phyloP scores from a whole-genome alignment of 1,284 basidiomycete genomes.

The Cronartium quercuum region DNA sequence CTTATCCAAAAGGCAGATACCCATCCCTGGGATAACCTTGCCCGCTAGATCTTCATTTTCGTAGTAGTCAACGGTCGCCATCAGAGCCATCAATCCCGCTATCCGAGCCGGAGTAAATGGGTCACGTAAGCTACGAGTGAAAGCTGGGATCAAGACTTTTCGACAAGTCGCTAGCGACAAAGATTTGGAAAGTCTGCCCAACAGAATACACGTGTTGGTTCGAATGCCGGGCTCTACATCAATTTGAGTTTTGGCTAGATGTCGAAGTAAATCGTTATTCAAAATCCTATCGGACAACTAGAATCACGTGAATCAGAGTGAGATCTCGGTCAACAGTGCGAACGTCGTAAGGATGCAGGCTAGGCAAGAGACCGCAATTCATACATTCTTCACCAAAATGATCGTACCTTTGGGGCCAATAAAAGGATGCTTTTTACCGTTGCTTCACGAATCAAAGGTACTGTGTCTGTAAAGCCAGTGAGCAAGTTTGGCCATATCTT shows the following conservation, averaged over 20 bases:
- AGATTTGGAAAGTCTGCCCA: conserved; percentile 80
- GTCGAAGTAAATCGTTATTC: conserved; percentile 91
- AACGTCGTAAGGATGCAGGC: background rate
- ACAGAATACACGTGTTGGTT: conserved; percentile 93
- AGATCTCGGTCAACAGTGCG: background rate
- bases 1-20: conserved; percentile 72
- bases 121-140: conserved; percentile 82
- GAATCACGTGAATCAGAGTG: background rate
- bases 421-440: conserved; percentile 82
- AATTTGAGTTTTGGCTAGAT: conserved; percentile 84
- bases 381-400: background rate
- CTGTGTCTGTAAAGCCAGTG: conserved; percentile 91
- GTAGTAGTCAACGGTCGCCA: conserved; percentile 87
- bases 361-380: background rate
- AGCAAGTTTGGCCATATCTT: conserved; percentile 83
- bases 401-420: conserved; percentile 70
- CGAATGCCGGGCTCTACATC: conserved; percentile 90
- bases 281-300: conserved; percentile 70
- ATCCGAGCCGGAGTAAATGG: conserved; percentile 86
- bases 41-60: conserved; percentile 79
- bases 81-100: conserved; percentile 90
- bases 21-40: conserved; percentile 78
- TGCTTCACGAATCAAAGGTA: conserved; percentile 85
- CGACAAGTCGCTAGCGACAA: conserved; percentile 81
- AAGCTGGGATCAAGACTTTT: conserved; percentile 93